Evolutionary conservation across 352 stramenopile genomes (phyloP).

Genomic region (Phytophthora boehmeriae): DNA sequence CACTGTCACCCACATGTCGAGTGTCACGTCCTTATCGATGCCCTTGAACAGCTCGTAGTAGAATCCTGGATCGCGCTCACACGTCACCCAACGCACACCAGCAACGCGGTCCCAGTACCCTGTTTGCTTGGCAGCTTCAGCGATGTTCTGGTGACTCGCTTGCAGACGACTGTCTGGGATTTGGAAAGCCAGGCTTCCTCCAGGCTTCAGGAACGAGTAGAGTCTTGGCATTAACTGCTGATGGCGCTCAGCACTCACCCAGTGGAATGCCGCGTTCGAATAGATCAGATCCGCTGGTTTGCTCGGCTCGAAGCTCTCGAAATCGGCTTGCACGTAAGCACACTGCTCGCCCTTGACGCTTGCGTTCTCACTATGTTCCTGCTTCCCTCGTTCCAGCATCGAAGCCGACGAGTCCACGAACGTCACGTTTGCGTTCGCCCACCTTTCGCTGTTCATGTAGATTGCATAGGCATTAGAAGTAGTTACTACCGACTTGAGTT

Average conservation of each 20-base stretch:
- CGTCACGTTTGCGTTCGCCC: constrained; percentile 49
- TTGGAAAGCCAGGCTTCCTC: constrained; percentile 66
- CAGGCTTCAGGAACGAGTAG: constrained; percentile 61
- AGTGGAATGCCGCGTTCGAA: constrained; percentile 73
- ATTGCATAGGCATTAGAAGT: too few species aligned
- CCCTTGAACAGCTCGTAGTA: constrained; percentile 72
- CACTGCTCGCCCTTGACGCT: constrained; percentile 27
- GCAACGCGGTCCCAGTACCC: constrained; percentile 40
- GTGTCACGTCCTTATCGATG: constrained; percentile 7
- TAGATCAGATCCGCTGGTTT: constrained; percentile 68
- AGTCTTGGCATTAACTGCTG: constrained; percentile 45
- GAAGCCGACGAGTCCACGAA: constrained; percentile 66
- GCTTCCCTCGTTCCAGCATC: constrained; percentile 60
- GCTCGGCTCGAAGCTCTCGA: constrained; percentile 53
- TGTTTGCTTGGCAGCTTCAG: constrained; percentile 47
- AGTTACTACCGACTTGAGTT: too few species aligned
- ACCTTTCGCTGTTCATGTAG: constrained; percentile 38
- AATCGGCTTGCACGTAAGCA: constrained; percentile 51
- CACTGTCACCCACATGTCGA: constrained; percentile 67
- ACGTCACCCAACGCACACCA: constrained; percentile 66
- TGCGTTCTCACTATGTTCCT: constrained; percentile 38
- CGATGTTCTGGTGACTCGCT: constrained; percentile 64
- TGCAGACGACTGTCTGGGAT: constrained; percentile 65
- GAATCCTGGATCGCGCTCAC: constrained; percentile 55
- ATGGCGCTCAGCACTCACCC: constrained; percentile 56